Evolutionary conservation across 2,329 filamentous ascomycete species (phyloP).

Genomic region (Aspergillus viridinutans): DNA sequence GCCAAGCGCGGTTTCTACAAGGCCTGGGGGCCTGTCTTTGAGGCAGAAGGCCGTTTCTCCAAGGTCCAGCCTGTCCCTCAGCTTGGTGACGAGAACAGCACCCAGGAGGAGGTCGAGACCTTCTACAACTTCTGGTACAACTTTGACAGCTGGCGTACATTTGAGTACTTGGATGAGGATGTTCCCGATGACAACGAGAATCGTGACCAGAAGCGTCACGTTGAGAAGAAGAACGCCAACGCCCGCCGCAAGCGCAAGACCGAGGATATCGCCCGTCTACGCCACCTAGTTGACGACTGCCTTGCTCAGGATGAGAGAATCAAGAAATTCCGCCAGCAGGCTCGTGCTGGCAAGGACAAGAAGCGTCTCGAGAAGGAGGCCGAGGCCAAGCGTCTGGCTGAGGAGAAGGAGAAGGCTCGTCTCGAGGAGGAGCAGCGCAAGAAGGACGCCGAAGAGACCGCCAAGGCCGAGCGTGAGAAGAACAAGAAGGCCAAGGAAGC

Average conservation of each 20-base stretch:
- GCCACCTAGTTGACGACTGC: slow-evolving; percentile 83
- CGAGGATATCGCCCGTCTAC: slow-evolving; percentile 87
- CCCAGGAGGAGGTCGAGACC: slow-evolving; percentile 81
- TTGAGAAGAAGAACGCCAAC: slow-evolving; percentile 97
- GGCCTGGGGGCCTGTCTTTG: slow-evolving; percentile 86
- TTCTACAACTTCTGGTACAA: slow-evolving; percentile 99
- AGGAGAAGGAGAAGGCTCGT: slow-evolving; percentile 80
- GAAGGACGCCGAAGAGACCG: slow-evolving; percentile 79
- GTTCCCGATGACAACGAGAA: slow-evolving; percentile 98
- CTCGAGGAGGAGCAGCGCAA: slow-evolving; percentile 74
- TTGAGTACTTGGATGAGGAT: slow-evolving; percentile 98
- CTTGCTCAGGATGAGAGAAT: slow-evolving; percentile 87
- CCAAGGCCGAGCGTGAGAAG: slow-evolving; percentile 78
- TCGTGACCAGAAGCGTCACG: slow-evolving; percentile 97
- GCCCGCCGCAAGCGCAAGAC: slow-evolving; percentile 99
- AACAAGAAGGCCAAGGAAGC: slow-evolving; percentile 97
- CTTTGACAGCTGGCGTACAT: slow-evolving; percentile 96
- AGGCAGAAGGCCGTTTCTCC: slow-evolving; percentile 88
- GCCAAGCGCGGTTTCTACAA: slow-evolving; percentile 91
- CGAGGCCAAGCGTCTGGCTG: slow-evolving; percentile 78
- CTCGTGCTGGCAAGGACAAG: slow-evolving; percentile 93
- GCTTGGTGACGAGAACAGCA: slow-evolving; percentile 78
- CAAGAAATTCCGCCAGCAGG: slow-evolving; percentile 92
- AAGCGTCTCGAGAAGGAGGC: slow-evolving; percentile 87
- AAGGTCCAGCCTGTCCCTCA: slow-evolving; percentile 82